Evolutionary conservation across 2,329 filamentous ascomycete genomes (phyloP), one percentile per base, ranked within the genome.

Genomic region (Colletotrichum sojae): DNA sequence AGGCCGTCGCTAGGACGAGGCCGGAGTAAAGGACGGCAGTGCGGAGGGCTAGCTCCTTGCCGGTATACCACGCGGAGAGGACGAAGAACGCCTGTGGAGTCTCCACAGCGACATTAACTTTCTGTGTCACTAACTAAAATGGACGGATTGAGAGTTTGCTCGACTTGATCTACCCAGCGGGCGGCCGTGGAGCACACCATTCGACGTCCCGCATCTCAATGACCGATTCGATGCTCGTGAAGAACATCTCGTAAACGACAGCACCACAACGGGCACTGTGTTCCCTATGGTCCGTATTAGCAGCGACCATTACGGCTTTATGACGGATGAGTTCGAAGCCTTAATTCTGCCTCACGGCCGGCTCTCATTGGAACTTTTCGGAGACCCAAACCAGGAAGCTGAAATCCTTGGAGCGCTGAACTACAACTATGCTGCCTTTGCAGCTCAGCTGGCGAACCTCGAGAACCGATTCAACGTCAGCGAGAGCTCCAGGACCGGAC

Each of bases 1-100:
- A 60, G 15, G 46, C 20, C 2, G 46, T 52, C 1, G 57, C 45
- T 0, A 52, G 18, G 8, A 40, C 48, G 12, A 52, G 15, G 3
- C 46, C 57, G 15, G 57, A 60, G 1, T 31, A 60, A 0, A 51
- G 46, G 1, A 60, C 22, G 2, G 57, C 57, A 10, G 46, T 51
- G 9, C 90, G 84, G 12, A 91, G 81, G 6, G 87, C 88, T 1
- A 92, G 82, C 75, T 92, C 92, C 72, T 89, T 88, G 45, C 90
- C 84, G 0, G 90, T 92, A 74, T 94, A 93, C 91, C 91, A 93
- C 59, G 82, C 84, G 60, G 80, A 83, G 20, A 92, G 83, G 71
- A 88, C 91, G 79, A 89, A 92, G 36, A 67, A 52, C 0, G 20
- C 27, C 27, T 31, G 1, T 8, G 2, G 27, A 6, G 2, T 31